Evolutionary conservation across 495 filamentous ascomycete genomes (phyloP), one percentile per base, ranked within the genome.

Genomic region (Penicillium odoratum): DNA sequence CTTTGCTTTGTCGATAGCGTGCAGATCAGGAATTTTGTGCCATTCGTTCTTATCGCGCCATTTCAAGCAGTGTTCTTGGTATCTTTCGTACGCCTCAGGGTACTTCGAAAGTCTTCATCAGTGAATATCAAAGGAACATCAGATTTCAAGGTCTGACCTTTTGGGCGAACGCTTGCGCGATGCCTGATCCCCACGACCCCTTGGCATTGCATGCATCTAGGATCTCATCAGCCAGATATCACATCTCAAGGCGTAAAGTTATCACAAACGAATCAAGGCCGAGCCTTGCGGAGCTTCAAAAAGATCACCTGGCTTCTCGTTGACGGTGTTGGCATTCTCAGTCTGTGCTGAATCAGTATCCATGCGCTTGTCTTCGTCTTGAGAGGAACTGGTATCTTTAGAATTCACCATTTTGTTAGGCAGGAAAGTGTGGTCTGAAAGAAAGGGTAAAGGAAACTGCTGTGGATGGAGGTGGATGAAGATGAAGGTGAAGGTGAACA

Each of bases 191-290:
- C 79, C 79, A 82, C 1, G 43, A 51, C 7, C 79, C 79, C 15
- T 65, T 60, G 29, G 66, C 66, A 63, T 80, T 82, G 63, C 78
- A 81, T 11, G 79, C 77, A 53, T 82, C 78, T 81, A 31, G 11
- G 36, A 38, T 0, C 16, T 4, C 10, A 16, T 62, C 16, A 67
- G 60, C 53, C 18, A 16, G 4, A 28, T 21, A 11, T 26, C 3
- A 46, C 44, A 9, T 8, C 7, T 30, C 6, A 16, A 5, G 16
- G 4, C 7, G n/a, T 26, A 2, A 21, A 21, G 21, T 16, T 5
- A 57, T 29, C 18, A 63, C 74, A 38, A 60, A 80, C 77, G 79
- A 31, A 81, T 81, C 28, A 82, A 56, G 11, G 69, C 70, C 38
- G 77, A 69, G 7, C 69, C 69, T 48, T 71, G 64, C 0, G 78